Evolutionary conservation across 106 monocot genomes (phyloP), one percentile per base, ranked within the genome.

Genomic region (Agapanthus africanus): DNA sequence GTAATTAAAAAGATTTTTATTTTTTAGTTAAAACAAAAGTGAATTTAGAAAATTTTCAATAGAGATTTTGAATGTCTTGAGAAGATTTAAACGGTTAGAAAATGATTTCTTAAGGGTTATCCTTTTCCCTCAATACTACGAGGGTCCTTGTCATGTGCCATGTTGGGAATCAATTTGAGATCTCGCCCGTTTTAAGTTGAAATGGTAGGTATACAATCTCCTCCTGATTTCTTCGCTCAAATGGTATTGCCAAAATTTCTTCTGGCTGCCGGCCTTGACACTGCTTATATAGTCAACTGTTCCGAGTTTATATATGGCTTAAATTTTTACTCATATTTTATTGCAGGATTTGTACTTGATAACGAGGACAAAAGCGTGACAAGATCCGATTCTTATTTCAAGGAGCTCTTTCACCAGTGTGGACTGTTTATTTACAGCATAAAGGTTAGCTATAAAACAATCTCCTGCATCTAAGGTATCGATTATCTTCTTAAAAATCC

Each of bases 281-380:
- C 30, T 44, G 8, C n/a, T 11, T 22, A 6, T 59, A n/a, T 2
- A 16, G 1, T 16, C 18, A 10, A 26, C 11, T 11, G 26, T 26
- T 16, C 26, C 1, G 15, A 5, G 9, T 25, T 28, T 67, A 11
- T 22, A 37, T 46, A 6, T 46, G 27, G 4, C 39, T 67, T 41
- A 59, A 15, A 36, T 52, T 11, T 21, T 50, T 40, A 13, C 16
- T 18, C 21, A 36, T 69, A 7, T n/a, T 72, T 68, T 54, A 2
- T 32, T 74, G 30, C 76, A 99, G 99, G 99, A 50, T 99, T 99
- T 79, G 93, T 99, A 27, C 73, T 93, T 44, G 99, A 99, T 71
- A 99, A 85, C 73, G 99, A 85, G 62, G 99, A 99, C 49, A 73
- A 77, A 27, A 99, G 99, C 74, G 57, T 99, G 60, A 99, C 99